Evolutionary conservation across 208 protist species (phyloP).

Genomic region (Leishmania arabica): DNA sequence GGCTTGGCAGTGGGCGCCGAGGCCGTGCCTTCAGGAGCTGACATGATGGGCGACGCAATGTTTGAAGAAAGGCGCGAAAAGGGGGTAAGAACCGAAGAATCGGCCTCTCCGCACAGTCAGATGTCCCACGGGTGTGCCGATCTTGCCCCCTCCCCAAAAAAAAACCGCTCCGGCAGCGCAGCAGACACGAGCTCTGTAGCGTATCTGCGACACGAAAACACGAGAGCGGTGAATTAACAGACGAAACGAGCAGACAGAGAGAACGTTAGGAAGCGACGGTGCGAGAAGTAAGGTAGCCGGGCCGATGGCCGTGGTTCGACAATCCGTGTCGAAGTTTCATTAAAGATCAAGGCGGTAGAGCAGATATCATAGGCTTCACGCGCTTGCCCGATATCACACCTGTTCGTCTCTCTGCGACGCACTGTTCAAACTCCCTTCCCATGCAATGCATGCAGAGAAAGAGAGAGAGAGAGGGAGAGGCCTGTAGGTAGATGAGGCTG

Average conservation of each 20-base stretch:
- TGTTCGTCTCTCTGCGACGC: not conserved
- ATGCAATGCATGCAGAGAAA: not conserved
- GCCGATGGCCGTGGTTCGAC: not conserved
- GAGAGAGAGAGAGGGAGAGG: not conserved
- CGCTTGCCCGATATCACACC: not conserved
- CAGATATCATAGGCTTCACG: not conserved
- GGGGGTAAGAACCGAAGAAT: not conserved
- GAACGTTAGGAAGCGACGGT: not conserved
- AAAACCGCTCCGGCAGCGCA: not conserved
- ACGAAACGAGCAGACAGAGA: not conserved
- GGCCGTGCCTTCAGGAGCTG: not conserved
- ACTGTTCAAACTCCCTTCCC: not conserved
- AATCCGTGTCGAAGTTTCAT: not conserved
- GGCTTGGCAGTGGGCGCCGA: slow-evolving; percentile 2
- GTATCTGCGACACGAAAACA: not conserved
- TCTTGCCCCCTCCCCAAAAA: not conserved
- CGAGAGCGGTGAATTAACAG: not conserved
- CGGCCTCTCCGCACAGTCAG: not conserved
- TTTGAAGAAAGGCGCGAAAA: not conserved
- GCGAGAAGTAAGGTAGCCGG: not conserved
- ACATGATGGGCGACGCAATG: slow-evolving; percentile 1
- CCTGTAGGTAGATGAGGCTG: too few relatives aligned
- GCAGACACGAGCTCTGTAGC: not conserved
- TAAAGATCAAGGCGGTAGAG: not conserved
- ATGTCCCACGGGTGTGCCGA: not conserved